Percentiles rank a stretch among this genome's conserved stretches.
These are phyloP conservation scores for Ophiocordyceps camponoti-saundersi DNA, from an alignment of 2,329 filamentous ascomycete species.

Conservation along the genomic window DNA sequence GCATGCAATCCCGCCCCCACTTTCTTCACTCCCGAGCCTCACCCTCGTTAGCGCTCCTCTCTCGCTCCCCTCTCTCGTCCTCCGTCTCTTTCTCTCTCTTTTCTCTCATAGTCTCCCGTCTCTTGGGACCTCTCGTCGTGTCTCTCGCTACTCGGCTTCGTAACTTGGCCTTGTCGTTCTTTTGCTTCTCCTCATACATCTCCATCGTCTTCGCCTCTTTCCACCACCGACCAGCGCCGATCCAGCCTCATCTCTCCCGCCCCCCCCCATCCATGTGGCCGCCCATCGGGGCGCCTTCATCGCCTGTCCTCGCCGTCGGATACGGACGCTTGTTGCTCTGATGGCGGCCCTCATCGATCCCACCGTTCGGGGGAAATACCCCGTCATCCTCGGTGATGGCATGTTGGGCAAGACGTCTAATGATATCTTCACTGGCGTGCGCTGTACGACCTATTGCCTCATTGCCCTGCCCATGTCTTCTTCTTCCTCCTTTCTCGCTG, in stretches of 20 bases:
- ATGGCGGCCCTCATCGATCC: constrained; percentile 35
- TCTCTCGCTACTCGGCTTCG: neutral
- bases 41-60: neutral
- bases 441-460: constrained; percentile 27
- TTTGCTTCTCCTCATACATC: too few relatives aligned
- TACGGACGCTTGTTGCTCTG: neutral
- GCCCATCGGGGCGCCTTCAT: neutral
- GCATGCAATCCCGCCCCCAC: neutral
- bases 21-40: neutral
- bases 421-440: constrained; percentile 41
- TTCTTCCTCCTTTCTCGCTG: neutral
- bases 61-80: neutral
- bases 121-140: neutral
- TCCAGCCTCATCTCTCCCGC: too few relatives aligned
- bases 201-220: too few relatives aligned
- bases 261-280: neutral
- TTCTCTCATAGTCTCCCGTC: neutral
- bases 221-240: too few relatives aligned
- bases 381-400: constrained; percentile 45
- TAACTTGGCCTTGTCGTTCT: too few relatives aligned
- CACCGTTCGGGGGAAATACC: constrained; percentile 43
- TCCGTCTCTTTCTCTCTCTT: neutral
- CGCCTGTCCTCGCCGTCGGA: neutral
- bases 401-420: constrained; percentile 37
- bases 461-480: neutral